Evolutionary conservation across 1,284 basidiomycete species (phyloP).

Genomic region (Ceraceosorus guamensis): DNA sequence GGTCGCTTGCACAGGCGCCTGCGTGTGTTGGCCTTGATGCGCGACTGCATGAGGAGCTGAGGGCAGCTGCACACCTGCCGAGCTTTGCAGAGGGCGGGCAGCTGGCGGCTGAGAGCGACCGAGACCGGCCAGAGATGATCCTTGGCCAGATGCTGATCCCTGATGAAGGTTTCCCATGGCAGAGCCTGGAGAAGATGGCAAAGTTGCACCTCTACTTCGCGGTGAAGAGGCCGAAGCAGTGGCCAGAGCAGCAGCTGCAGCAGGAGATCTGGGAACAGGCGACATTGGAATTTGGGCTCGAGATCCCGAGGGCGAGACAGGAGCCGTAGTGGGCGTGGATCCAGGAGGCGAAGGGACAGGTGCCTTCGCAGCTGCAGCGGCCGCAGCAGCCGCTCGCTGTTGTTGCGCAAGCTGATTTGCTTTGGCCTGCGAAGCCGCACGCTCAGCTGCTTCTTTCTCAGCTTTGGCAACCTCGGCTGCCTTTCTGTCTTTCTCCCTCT

Average conservation of each 20-base stretch:
- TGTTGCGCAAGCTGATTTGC: conserved; percentile 57
- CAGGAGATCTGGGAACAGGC: neutral
- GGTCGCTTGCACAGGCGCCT: neutral
- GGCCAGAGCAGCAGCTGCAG: neutral
- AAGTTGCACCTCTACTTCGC: neutral
- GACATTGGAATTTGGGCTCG: neutral
- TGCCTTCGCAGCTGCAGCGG: conserved; percentile 2
- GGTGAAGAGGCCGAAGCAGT: neutral
- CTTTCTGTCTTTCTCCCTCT: conserved; percentile 59
- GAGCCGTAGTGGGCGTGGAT: neutral
- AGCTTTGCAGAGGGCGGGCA: neutral
- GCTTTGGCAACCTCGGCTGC: conserved; percentile 52
- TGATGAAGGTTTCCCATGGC: neutral
- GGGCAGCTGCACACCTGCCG: neutral
- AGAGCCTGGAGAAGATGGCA: conserved; percentile 3
- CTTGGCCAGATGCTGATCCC: neutral
- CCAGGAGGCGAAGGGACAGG: conserved; percentile 1
- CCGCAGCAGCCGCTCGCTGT: conserved; percentile 43
- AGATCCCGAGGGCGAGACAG: conserved; percentile 4
- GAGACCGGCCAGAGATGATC: neutral
- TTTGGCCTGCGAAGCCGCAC: conserved; percentile 40
- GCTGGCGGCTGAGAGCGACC: neutral
- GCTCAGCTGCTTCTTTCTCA: conserved; percentile 56
- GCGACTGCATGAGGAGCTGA: neutral
- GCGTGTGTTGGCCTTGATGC: neutral